phyloP scores from a whole-genome alignment of 176 grass and related monocot genomes.

The Phoenix roebelenii region DNA sequence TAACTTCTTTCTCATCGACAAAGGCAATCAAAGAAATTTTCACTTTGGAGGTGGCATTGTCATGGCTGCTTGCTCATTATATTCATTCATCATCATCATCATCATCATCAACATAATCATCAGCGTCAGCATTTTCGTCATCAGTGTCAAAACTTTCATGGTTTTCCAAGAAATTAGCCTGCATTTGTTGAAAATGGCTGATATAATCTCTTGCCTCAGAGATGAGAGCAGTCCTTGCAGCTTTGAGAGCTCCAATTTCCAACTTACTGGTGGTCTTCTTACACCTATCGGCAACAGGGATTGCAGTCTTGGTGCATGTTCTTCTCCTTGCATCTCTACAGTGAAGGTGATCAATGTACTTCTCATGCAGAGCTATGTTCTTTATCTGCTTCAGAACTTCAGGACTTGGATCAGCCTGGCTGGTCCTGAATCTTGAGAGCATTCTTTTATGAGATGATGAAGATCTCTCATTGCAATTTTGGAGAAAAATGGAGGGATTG shows the following conservation, averaged over 20 bases:
- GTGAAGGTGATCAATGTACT: conserved; percentile 69
- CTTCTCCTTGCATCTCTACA: conserved; percentile 45
- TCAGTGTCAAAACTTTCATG: conserved; percentile 5
- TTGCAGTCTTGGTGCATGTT: conserved; percentile 18
- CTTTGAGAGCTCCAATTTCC: conserved; percentile 31
- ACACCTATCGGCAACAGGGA: conserved; percentile 11
- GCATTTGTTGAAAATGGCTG: conserved; percentile 43
- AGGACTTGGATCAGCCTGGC: conserved; percentile 31
- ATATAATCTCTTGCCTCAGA: conserved; percentile 67
- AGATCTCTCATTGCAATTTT: conserved; percentile 28
- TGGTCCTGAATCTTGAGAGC: conserved; percentile 28
- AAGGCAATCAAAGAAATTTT: no score
- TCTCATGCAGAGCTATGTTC: conserved; percentile 70
- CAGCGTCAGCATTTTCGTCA: conserved; percentile 1
- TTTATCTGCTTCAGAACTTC: conserved; percentile 66
- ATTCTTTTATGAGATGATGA: conserved; percentile 24
- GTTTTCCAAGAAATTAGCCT: conserved; percentile 37
- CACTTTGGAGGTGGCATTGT: no score
- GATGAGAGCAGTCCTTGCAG: conserved; percentile 51
- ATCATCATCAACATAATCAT: conserved; percentile 28
- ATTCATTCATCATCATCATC: conserved; percentile 4
- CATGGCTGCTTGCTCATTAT: no score
- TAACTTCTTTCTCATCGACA: no score
- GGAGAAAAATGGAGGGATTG: not conserved
- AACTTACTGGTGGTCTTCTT: conserved; percentile 14